These are phyloP conservation scores for Arthrobotrys sinensis DNA, from an alignment of 2,329 filamentous ascomycete species.

Conservation along the genomic window DNA sequence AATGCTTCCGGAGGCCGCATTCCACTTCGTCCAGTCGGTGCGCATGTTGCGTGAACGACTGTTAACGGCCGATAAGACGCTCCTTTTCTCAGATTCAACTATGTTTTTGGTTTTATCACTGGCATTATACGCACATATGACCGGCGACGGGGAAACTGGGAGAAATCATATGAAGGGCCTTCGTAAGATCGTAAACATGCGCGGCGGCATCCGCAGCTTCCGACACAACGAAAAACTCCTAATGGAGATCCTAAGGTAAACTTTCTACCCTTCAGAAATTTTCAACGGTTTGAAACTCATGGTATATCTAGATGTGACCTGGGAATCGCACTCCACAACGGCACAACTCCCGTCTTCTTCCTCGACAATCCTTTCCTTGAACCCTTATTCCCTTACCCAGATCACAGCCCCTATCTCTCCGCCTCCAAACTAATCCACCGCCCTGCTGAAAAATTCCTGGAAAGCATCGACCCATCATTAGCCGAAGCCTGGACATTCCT, in stretches of 20 bases:
- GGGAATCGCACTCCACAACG: constrained; percentile 63
- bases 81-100: constrained; percentile 65
- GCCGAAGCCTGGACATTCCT: constrained; percentile 64
- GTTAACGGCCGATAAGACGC: constrained; percentile 58
- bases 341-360: constrained; percentile 64
- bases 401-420: constrained; percentile 52
- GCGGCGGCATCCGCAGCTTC: constrained; percentile 66
- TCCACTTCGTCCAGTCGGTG: constrained; percentile 65
- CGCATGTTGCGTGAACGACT: constrained; percentile 66
- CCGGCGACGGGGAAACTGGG: constrained; percentile 65
- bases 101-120: constrained; percentile 66
- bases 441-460: constrained; percentile 42
- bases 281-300: not conserved
- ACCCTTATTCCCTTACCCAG: constrained; percentile 63
- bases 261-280: not conserved
- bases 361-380: constrained; percentile 60
- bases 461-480: constrained; percentile 62
- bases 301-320: constrained; percentile 63
- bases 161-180: constrained; percentile 67
- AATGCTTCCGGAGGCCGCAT: constrained; percentile 46
- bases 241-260: constrained; percentile 66
- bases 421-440: not conserved
- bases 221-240: constrained; percentile 66
- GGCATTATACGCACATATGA: constrained; percentile 65
- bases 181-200: constrained; percentile 67